These are phyloP conservation scores for Pseudevernia furfuracea DNA, from an alignment of 495 filamentous ascomycete genomes.

Conservation along the genomic window DNA sequence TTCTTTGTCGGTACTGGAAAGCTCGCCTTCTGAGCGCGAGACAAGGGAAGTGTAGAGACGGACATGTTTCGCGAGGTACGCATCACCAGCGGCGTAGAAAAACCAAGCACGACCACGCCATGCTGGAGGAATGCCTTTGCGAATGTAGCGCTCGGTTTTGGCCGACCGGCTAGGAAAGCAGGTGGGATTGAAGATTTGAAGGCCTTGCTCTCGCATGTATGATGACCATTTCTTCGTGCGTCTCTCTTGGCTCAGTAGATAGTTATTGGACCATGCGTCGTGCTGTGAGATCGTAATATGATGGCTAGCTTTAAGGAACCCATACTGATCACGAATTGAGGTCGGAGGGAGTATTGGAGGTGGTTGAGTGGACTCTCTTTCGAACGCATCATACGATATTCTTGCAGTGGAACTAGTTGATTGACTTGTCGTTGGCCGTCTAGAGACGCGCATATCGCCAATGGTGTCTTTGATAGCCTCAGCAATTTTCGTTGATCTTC, in stretches of 20 bases:
- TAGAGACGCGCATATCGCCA: slow-evolving; percentile 27
- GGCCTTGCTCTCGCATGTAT: slow-evolving; percentile 65
- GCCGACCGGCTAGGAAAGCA: slow-evolving; percentile 71
- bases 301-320: slow-evolving; percentile 81
- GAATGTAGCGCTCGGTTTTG: slow-evolving; percentile 80
- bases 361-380: slow-evolving; percentile 27
- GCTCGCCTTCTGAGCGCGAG: slow-evolving; percentile 50
- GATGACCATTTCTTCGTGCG: slow-evolving; percentile 74
- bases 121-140: slow-evolving; percentile 92
- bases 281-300: slow-evolving; percentile 71
- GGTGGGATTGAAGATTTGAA: slow-evolving; percentile 62
- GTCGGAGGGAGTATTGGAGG: slow-evolving; percentile 33
- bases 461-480: slow-evolving; percentile 24
- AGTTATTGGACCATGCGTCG: slow-evolving; percentile 69
- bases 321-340: slow-evolving; percentile 67
- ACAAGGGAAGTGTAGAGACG: slow-evolving; percentile 69
- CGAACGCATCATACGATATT: slow-evolving; percentile 26
- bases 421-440: slow-evolving; percentile 27
- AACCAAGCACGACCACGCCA: slow-evolving; percentile 95
- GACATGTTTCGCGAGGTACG: slow-evolving; percentile 60
- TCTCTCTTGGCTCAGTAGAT: slow-evolving; percentile 59
- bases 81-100: slow-evolving; percentile 87
- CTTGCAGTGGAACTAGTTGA: slow-evolving; percentile 23
- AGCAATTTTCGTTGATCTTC: slow-evolving; percentile 26
- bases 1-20: slow-evolving; percentile 68